phyloP scores from a whole-genome alignment of 257 asterid genomes.

The Capsicum rhomboideum region DNA sequence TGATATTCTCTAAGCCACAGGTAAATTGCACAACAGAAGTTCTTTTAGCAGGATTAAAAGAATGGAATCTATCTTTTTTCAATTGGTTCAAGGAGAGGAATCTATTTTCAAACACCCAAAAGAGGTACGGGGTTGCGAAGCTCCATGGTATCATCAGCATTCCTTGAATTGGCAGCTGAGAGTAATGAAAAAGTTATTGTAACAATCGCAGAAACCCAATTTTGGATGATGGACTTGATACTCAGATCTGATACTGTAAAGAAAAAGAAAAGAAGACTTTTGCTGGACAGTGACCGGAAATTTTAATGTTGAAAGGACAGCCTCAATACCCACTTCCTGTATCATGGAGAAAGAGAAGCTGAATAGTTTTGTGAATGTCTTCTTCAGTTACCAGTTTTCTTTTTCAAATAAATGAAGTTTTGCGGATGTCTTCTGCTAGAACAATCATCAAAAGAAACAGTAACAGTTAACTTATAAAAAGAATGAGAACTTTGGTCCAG shows the following conservation, averaged over 20 bases:
- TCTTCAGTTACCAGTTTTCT: neutral
- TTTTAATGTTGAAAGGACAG: neutral
- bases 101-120: neutral
- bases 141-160: neutral
- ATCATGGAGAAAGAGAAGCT: neutral
- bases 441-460: neutral
- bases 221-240: neutral
- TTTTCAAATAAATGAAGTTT: neutral
- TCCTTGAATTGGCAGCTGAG: neutral
- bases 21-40: neutral
- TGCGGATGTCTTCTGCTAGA: neutral
- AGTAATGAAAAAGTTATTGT: neutral
- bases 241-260: neutral
- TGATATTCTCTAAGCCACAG: neutral
- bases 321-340: neutral
- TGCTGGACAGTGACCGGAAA: neutral
- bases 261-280: neutral
- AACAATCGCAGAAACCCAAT: neutral
- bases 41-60: neutral
- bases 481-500: neutral
- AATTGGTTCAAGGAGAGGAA: neutral
- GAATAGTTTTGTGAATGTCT: neutral
- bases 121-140: neutral
- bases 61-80: neutral
- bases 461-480: neutral